Evolutionary conservation across 78 protist genomes (phyloP).

Genomic region (Dictyostelium capitatum): DNA sequence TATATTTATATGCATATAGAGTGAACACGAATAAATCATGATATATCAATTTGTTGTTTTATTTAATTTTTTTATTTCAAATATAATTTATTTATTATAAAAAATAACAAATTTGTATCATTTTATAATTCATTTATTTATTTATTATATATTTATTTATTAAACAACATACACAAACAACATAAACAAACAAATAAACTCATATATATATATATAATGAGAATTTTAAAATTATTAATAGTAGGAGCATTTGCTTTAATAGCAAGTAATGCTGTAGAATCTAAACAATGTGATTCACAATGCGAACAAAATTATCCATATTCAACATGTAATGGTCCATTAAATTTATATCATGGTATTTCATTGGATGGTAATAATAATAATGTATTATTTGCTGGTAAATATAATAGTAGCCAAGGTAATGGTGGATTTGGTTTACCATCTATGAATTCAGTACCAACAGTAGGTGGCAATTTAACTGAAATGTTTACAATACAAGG

Average conservation of each 20-base stretch:
- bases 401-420: slow-evolving; percentile 9
- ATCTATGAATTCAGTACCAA: neutral
- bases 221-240: neutral
- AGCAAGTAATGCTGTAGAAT: neutral
- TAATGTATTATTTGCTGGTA: neutral
- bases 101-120: neutral
- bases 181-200: neutral
- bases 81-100: too few species aligned
- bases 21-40: too few species aligned
- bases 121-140: neutral
- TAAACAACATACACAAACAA: neutral
- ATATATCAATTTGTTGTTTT: too few species aligned
- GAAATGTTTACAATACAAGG: neutral
- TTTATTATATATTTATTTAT: neutral
- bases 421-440: neutral
- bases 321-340: neutral
- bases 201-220: neutral
- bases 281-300: neutral
- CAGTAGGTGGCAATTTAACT: neutral
- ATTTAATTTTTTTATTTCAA: too few species aligned
- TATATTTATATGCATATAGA: too few species aligned
- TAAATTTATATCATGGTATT: slow-evolving; percentile 11
- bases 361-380: slow-evolving; percentile 1
- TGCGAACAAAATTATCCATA: neutral
- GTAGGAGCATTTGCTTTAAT: neutral